Evolutionary conservation across 2,329 filamentous ascomycete species (phyloP), one percentile per base, ranked within the genome.

Genomic region (Capronia coronata): DNA sequence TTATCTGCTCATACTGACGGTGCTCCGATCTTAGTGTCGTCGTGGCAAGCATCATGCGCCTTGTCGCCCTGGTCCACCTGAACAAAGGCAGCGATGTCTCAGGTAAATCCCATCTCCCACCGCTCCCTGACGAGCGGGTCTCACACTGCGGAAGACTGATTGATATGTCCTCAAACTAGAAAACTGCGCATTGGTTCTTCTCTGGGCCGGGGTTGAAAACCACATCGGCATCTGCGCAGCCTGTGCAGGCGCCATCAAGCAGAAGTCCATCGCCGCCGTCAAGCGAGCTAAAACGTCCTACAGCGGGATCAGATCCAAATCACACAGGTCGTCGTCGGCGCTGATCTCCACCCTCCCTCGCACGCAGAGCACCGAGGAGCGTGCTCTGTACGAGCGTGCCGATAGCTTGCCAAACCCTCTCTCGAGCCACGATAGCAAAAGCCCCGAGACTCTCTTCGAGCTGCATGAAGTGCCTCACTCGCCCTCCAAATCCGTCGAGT

Each of bases 181-280:
- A 48, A 56, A 53, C 38, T 56, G 53, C 16, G 54, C 54, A 7
- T 37, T 56, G 16, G 43, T 56, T 21, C 53, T 43, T 29, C 35
- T 56, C 16, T 56, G 54, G 54, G 54, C 54, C 1, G 23, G 47
- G 7, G 54, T 56, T 5, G 54, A 56, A 25, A 56, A 56, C 50
- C 54, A 56, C 41, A 29, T 56, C 23, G 54, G 54, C n/a, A 56
- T 56, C 37, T 56, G 54, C 32, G 50, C 48, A 19, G 54, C 54
- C 18, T 56, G 54, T 37, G 54, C 40, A 3, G 54, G 54, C n/a
- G 47, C 54, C 14, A 44, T 56, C 48, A 56, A 56, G 23, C 48
- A 52, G 22, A 53, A 42, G 39, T 37, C 44, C n/a, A 22, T 52
- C 19, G 2, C 47, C 14, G 48, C 44, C 8, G 48, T 47, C 29